Conservation (phyloP, 192 early-diverging fungal genomes). For the Linnemannia schmuckeri region DNA sequence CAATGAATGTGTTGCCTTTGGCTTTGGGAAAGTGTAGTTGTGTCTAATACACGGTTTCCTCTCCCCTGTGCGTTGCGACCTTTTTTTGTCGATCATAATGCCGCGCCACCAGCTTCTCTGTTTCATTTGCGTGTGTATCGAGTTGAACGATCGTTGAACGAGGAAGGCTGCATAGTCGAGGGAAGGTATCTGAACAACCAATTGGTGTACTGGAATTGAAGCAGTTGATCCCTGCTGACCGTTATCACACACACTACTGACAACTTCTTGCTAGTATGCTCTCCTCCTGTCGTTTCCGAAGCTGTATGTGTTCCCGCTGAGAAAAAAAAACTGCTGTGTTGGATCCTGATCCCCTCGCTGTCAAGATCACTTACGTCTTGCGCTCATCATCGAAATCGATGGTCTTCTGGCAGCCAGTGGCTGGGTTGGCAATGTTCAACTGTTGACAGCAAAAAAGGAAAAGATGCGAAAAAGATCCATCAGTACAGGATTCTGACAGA, state of each 20-base stretch:
- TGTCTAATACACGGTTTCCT: background rate
- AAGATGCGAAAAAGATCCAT: constrained; percentile 7
- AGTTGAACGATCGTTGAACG: background rate
- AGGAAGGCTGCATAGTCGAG: background rate
- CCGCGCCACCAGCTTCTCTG: background rate
- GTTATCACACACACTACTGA: background rate
- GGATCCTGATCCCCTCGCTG: constrained; percentile 95
- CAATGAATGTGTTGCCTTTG: background rate
- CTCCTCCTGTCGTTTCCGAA: background rate
- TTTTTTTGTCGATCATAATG: background rate
- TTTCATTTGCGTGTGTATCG: background rate
- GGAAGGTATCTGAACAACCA: background rate
- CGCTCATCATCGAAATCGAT: constrained; percentile 98
- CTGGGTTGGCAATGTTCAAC: constrained; percentile 99
- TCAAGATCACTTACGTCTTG: constrained; percentile 80
- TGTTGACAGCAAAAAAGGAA: constrained; percentile 62
- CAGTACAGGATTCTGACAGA: constrained; percentile 14
- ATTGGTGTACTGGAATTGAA: background rate
- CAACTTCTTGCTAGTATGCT: background rate
- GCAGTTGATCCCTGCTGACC: background rate
- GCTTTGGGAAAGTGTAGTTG: background rate
- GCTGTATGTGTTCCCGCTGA: background rate
- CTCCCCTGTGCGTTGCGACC: background rate
- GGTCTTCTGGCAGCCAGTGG: constrained; percentile 98
- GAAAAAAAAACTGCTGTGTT: background rate